Base-by-base conservation (phyloP, 371 early-diverging fungal species). In the Mucor saturninus region DNA sequence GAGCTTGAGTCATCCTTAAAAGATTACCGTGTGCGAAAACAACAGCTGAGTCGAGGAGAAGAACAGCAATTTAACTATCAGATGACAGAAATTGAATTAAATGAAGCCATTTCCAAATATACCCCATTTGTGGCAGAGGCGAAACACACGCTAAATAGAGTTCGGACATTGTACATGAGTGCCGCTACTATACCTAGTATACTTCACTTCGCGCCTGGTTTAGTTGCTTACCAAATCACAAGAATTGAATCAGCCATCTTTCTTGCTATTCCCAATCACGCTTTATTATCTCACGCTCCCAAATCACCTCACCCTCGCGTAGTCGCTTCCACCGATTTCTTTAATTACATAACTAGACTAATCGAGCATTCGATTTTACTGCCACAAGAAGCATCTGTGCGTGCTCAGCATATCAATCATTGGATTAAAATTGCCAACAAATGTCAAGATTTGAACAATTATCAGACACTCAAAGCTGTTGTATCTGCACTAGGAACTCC, bases 261-360 rank as follows among this genome's bases (percentile, higher is more conserved):
- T 65, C 64, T 78, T 46, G 78, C 84, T 54, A 89, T 93, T 7
- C 84, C 87, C n/a, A 84, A 90, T 0, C 49, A 64, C 3, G 88
- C 91, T 11, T 64, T 93, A 21, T 62, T 91, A 37, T 68, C 76
- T 8, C 92, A 93, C 66, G 87, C 91, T 0, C 83, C 91, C 1
- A 84, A 85, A 43, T 69, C 79, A 14, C 91, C 91, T 9, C 80
- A 89, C 51, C 84, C 87, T 43, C 82, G 85, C 13, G 81, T 93
- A 15, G 88, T 87, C 13, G 89, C 89, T 5, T 88, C 87, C 7
- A 86, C 92, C 15, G 93, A 91, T 59, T 91, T 91, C 69, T 93
- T 93, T 82, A 93, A 93, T 62, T 92, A 91, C 61, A 57, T 91
- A 29, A 90, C 93, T 5, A 84, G 94, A 5, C 62, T 87, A 57